Evolutionary conservation across 805 yeast genomes (phyloP).

Genomic region (Sugiyamaella qingdaonensis): DNA sequence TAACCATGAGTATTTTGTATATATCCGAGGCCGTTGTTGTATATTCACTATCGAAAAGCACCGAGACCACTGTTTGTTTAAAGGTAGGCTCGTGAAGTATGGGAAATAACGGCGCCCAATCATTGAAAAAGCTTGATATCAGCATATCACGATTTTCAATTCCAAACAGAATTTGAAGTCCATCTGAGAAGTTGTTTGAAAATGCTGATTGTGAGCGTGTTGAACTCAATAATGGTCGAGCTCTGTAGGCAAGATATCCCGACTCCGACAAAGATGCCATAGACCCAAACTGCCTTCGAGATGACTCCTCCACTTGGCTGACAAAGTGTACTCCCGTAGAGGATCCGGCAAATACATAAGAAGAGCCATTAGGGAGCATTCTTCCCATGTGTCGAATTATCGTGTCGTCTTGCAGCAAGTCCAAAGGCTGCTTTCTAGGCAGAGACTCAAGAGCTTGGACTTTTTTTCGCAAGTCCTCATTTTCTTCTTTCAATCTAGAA

Average conservation of each 20-base stretch:
- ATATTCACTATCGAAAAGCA: neutral
- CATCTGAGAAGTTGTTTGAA: neutral
- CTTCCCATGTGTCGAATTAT: constrained; percentile 4
- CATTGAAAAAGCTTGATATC: neutral
- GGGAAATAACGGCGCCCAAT: constrained; percentile 2
- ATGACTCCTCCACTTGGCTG: constrained; percentile 3
- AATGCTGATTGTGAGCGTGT: neutral
- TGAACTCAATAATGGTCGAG: neutral
- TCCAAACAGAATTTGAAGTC: neutral
- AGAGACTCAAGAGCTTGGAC: neutral
- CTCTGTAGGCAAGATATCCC: constrained; percentile 1
- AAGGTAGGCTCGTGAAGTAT: neutral
- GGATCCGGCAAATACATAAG: constrained; percentile 2
- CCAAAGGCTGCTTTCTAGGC: too few species aligned
- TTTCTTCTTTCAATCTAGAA: neutral
- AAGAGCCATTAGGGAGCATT: constrained; percentile 1
- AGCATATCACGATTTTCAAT: neutral
- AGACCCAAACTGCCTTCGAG: neutral
- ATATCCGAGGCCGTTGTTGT: neutral
- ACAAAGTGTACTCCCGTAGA: constrained; percentile 4
- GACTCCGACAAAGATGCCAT: neutral
- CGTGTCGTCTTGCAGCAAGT: neutral
- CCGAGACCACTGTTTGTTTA: neutral
- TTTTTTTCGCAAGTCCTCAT: neutral
- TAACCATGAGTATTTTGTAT: neutral